Conservation (phyloP, 805 yeast genomes). For the Candida methanosorbosa region DNA sequence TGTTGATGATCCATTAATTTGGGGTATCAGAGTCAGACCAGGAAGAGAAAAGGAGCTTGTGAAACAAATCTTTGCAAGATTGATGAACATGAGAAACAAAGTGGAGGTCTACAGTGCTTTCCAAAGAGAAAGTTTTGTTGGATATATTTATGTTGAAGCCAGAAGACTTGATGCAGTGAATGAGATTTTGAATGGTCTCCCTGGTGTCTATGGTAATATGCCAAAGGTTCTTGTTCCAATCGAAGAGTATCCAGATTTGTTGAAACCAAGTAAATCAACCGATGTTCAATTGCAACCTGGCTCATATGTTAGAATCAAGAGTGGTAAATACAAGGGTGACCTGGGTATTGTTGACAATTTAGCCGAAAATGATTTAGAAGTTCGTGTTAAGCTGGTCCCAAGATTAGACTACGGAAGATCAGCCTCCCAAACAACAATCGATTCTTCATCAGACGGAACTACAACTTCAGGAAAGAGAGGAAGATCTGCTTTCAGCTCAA, state of each 20-base stretch:
- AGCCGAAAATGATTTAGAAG: conserved; percentile 92
- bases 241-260: conserved; percentile 86
- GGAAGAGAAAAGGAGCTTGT: conserved; percentile 92
- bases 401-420: conserved; percentile 83
- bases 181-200: conserved; percentile 81
- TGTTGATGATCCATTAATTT: conserved; percentile 91
- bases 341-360: conserved; percentile 88
- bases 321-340: conserved; percentile 91
- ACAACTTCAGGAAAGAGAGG: conserved; percentile 26
- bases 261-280: conserved; percentile 81
- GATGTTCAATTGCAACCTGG: conserved; percentile 90
- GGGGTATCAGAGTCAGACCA: conserved; percentile 90
- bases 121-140: conserved; percentile 88
- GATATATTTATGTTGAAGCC: conserved; percentile 92
- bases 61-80: conserved; percentile 74
- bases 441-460: conserved; percentile 12
- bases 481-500: conserved; percentile 41
- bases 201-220: conserved; percentile 58
- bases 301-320: conserved; percentile 78
- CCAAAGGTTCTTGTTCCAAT: conserved; percentile 88
- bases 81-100: conserved; percentile 69
- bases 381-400: conserved; percentile 87
- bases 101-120: conserved; percentile 82
- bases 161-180: conserved; percentile 87
- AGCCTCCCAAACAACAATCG: conserved; percentile 18